These are phyloP conservation scores for Leishmania lainsoni DNA, from an alignment of 208 protist species.

Conservation along the genomic window DNA sequence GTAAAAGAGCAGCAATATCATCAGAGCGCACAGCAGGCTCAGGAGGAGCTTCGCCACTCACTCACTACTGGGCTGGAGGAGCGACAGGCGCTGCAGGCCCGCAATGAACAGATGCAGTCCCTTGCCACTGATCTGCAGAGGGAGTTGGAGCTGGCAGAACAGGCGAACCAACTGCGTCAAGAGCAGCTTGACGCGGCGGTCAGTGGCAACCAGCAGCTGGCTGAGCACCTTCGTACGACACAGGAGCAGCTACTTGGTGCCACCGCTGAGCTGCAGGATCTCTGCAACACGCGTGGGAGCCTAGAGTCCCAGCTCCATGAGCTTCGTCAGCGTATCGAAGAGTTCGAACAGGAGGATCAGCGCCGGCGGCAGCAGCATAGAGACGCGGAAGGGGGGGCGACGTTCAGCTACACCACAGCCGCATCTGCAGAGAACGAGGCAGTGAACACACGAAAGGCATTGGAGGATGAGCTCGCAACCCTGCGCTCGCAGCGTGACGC, in stretches of 20 bases:
- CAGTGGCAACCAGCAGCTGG: conserved; percentile 5
- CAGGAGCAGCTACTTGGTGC: conserved; percentile 9
- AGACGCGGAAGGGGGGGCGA: too few species aligned
- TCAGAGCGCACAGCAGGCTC: background rate
- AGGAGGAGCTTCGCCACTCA: conserved; percentile 17
- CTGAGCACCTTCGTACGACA: conserved; percentile 2
- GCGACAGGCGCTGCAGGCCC: conserved; percentile 6
- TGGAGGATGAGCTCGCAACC: conserved; percentile 11
- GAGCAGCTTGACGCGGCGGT: conserved; percentile 25
- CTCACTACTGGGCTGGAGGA: conserved; percentile 1
- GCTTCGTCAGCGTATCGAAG: background rate
- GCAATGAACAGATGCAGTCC: conserved; percentile 21
- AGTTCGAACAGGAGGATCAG: conserved; percentile 9
- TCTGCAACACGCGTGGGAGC: conserved; percentile 6
- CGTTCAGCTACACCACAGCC: background rate
- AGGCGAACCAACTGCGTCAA: conserved; percentile 27
- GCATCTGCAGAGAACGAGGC: background rate
- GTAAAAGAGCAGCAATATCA: background rate
- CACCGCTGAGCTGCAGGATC: conserved; percentile 4
- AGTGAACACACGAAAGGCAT: background rate
- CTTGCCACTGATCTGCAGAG: conserved; percentile 22
- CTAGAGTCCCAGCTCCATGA: conserved; percentile 9
- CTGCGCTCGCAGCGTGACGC: conserved; percentile 13
- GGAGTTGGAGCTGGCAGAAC: conserved; percentile 30
- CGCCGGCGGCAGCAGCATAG: background rate